phyloP scores from a whole-genome alignment of 2,329 filamentous ascomycete genomes.

The Colletotrichum orchidophilum region DNA sequence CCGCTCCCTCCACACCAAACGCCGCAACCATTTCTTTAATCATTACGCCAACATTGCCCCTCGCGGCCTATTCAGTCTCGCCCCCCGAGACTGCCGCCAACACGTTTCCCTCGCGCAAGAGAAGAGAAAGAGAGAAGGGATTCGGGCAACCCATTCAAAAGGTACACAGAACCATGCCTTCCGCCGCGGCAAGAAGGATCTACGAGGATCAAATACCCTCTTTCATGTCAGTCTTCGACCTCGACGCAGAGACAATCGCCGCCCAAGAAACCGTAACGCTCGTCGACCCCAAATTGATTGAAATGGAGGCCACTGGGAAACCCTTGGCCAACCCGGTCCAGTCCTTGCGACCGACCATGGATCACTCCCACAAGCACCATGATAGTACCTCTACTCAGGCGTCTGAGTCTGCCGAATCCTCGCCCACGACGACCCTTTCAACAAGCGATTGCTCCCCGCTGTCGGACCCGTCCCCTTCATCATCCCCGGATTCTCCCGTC shows the following conservation, averaged over 20 bases:
- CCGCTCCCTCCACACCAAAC: constrained; percentile 26
- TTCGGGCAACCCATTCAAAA: constrained; percentile 29
- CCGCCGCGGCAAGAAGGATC: constrained; percentile 67
- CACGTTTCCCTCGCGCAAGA: constrained; percentile 33
- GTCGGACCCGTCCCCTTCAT: constrained; percentile 89
- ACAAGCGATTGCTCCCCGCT: constrained; percentile 91
- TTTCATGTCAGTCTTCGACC: constrained; percentile 79
- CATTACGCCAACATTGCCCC: constrained; percentile 22
- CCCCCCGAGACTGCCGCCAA: constrained; percentile 30
- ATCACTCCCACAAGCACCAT: constrained; percentile 73
- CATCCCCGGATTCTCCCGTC: constrained; percentile 89
- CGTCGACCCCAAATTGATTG: constrained; percentile 62
- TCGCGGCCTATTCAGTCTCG: constrained; percentile 25
- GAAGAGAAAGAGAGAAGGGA: constrained; percentile 33
- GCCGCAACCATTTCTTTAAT: constrained; percentile 32
- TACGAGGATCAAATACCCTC: constrained; percentile 78
- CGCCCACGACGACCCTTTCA: constrained; percentile 92
- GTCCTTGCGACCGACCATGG: constrained; percentile 51
- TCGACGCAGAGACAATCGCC: constrained; percentile 65
- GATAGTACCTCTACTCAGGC: constrained; percentile 81
- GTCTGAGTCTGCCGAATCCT: constrained; percentile 90
- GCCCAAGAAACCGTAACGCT: constrained; percentile 64
- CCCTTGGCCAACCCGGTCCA: constrained; percentile 49
- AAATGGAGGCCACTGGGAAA: constrained; percentile 50
- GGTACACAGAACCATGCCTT: constrained; percentile 62